These are phyloP conservation scores for Halteria grandinella DNA, from an alignment of 73 alveolate genomes.

Conservation along the genomic window DNA sequence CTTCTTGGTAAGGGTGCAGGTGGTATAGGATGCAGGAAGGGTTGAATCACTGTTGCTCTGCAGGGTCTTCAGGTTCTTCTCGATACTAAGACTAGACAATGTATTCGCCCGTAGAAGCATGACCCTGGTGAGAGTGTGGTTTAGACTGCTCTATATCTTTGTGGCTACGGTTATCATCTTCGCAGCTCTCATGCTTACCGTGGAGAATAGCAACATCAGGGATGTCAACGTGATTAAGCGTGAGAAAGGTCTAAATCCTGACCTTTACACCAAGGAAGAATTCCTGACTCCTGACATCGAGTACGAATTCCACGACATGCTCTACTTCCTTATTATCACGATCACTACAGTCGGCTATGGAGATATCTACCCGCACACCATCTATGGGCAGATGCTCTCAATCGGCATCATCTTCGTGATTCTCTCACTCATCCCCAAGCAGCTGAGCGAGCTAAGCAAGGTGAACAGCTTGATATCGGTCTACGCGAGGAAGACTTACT, in stretches of 20 bases:
- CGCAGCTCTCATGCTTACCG: slow-evolving; percentile 66
- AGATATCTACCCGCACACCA: slow-evolving; percentile 86
- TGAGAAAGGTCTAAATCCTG: slow-evolving; percentile 25
- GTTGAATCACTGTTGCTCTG: slow-evolving; percentile 38
- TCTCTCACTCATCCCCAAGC: slow-evolving; percentile 64
- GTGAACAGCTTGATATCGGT: slow-evolving; percentile 75
- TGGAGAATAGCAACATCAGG: slow-evolving; percentile 34
- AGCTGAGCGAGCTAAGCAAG: slow-evolving; percentile 71
- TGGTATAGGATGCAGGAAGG: slow-evolving; percentile 12
- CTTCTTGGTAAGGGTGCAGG: slow-evolving; percentile 66
- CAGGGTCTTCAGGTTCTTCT: slow-evolving; percentile 69
- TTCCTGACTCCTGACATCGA: slow-evolving; percentile 18
- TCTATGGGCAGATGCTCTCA: slow-evolving; percentile 80
- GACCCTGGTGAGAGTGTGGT: slow-evolving; percentile 54
- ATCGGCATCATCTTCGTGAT: slow-evolving; percentile 77
- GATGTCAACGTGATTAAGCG: not conserved
- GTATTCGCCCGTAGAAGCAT: slow-evolving; percentile 60
- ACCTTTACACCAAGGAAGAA: too few relatives aligned
- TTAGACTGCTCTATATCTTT: slow-evolving; percentile 48
- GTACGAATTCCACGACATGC: slow-evolving; percentile 78
- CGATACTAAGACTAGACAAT: slow-evolving; percentile 64
- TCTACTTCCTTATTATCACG: slow-evolving; percentile 84
- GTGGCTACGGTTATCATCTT: slow-evolving; percentile 57
- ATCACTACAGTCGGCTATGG: slow-evolving; percentile 93
- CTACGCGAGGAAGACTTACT: slow-evolving; percentile 78